Conservation (phyloP, 1,284 basidiomycete species). For the Caloboletus inedulis region DNA sequence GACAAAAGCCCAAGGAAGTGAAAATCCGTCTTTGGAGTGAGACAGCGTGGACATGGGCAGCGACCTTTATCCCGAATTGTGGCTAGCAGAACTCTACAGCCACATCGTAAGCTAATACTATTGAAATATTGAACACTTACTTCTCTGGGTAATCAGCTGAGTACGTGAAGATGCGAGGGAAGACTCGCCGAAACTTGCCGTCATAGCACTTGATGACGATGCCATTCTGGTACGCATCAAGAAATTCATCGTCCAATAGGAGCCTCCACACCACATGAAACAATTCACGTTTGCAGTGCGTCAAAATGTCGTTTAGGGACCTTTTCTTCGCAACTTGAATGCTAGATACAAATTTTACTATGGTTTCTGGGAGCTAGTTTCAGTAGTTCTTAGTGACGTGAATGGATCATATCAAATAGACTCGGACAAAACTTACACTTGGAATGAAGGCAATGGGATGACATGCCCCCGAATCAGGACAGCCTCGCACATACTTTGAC, state of each 20-base stretch:
- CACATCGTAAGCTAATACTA: neutral
- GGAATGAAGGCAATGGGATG: constrained; percentile 38
- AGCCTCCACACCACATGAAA: neutral
- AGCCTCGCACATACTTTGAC: constrained; percentile 7
- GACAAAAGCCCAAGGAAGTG: constrained; percentile 18
- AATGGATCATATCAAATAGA: neutral
- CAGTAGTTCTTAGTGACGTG: no score
- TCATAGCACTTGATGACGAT: no score
- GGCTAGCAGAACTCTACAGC: constrained; percentile 25
- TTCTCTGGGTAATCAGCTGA: no score
- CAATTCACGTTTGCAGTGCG: neutral
- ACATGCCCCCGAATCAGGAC: constrained; percentile 22
- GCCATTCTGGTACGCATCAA: neutral
- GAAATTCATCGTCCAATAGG: neutral
- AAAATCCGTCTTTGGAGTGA: constrained; percentile 15
- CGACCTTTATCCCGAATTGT: constrained; percentile 16
- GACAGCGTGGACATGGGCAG: constrained; percentile 31
- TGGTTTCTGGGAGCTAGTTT: neutral
- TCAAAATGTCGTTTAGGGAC: neutral
- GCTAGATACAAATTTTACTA: neutral
- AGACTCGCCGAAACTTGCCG: neutral
- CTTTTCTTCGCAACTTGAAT: neutral
- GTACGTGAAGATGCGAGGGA: no score
- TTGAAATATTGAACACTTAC: no score
- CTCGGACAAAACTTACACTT: constrained; percentile 19